Base-by-base conservation (phyloP, 1,139 yeast species). In the Blastobotrys serpentis region DNA sequence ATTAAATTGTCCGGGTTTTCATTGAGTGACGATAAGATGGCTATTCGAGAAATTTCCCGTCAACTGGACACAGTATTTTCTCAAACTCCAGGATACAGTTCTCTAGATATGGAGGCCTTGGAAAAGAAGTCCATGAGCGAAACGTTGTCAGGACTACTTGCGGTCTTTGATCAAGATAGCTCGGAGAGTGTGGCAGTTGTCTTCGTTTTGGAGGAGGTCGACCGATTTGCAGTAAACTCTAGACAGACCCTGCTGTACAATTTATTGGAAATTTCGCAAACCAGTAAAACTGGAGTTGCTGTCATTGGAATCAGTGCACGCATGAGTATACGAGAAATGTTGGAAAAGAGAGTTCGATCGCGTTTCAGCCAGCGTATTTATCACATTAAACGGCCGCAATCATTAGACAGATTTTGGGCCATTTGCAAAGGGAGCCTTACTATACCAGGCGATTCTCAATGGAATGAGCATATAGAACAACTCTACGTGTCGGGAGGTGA, bases 301-400 rank as follows among this genome's bases (percentile, higher is more conserved):
- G 86, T 92, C 3, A 68, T 92, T 46, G 98, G 98, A 0, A 68
- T 86, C 4, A 83, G 95, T 0, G 76, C 92, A 1, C 82, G 84
- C 49, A 73, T 87, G 56, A 86, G 86, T 6, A 76, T 88, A 0
- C 72, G 90, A 46, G 98, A 92, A 58, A 73, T 81, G 56, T 72
- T 92, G 48, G 99, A 94, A 63, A 92, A 90, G 61, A 76, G 99
- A 57, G 98, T 94, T 0, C 78, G 89, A 57, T 84, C 95, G 50
- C 73, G 99, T 53, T 92, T 90, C 65, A 83, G 95, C 29, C 97
- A 90, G 62, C 70, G 95, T 46, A 70, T 86, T 1, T 75, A 87
- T 29, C 74, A 78, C 30, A 71, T 88, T 40, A 76, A 77, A 38
- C 82, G 81, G 47, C 73, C 84, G 43, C 43, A 55, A 42, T 50